Evolutionary conservation across 768 basidiomycete species (phyloP).

Genomic region (Obba rivulosa): DNA sequence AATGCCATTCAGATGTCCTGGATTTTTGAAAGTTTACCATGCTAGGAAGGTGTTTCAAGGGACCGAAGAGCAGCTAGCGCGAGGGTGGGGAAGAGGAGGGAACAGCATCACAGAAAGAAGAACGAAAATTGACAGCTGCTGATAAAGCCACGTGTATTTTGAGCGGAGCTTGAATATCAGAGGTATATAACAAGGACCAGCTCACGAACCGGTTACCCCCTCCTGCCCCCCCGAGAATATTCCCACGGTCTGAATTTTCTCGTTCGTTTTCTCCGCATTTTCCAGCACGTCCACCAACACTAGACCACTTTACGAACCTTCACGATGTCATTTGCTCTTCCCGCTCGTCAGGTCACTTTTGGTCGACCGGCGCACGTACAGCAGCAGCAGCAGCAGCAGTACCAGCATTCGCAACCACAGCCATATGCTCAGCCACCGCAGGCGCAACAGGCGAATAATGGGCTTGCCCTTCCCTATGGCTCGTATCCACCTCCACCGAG

Average conservation of each 20-base stretch:
- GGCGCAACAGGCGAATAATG: slow-evolving; percentile 35
- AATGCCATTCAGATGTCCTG: too few species aligned
- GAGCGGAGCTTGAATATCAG: slow-evolving; percentile 13
- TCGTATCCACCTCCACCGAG: slow-evolving; percentile 37
- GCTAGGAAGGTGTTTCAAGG: too few species aligned
- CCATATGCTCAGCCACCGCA: slow-evolving; percentile 37
- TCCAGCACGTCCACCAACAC: slow-evolving; percentile 3
- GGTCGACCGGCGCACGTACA: slow-evolving; percentile 48
- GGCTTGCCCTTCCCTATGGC: slow-evolving; percentile 49
- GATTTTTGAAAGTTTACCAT: too few species aligned
- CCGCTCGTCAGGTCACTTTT: slow-evolving; percentile 75
- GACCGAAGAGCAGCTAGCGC: too few species aligned
- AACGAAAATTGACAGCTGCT: slow-evolving; percentile 12
- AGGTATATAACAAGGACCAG: slow-evolving; percentile 10
- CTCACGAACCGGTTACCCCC: neutral
- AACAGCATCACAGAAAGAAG: neutral
- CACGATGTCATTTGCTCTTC: slow-evolving; percentile 58
- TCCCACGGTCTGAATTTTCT: slow-evolving; percentile 15
- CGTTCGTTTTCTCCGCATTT: neutral
- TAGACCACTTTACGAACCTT: neutral
- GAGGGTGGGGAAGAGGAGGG: too few species aligned
- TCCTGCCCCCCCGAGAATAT: slow-evolving; percentile 10
- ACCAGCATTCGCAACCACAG: slow-evolving; percentile 37
- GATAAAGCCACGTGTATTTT: slow-evolving; percentile 13
- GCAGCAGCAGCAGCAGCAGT: slow-evolving; percentile 32